phyloP scores from a whole-genome alignment of 108 stramenopile species.

The Mayamaea pseudoterrestris region DNA sequence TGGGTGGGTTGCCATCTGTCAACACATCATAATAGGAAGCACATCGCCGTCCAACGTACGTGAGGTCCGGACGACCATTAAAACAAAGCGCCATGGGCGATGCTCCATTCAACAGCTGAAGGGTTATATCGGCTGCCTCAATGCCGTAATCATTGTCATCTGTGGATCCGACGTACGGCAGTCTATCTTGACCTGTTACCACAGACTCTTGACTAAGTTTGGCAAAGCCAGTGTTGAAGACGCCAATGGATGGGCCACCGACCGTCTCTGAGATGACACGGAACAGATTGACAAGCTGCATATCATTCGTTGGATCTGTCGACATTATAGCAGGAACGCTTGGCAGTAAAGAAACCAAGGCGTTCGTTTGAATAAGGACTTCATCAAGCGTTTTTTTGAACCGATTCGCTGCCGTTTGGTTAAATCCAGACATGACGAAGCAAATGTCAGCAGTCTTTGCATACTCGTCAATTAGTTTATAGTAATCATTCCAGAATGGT shows the following conservation, averaged over 20 bases:
- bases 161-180: constrained; percentile 1
- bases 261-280: neutral
- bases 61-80: constrained; percentile 1
- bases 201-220: neutral
- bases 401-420: neutral
- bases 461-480: neutral
- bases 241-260: neutral
- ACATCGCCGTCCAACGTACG: constrained; percentile 1
- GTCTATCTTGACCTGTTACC: neutral
- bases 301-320: neutral
- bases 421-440: constrained; percentile 3
- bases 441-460: neutral
- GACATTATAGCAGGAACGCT: neutral
- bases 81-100: neutral
- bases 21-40: constrained; percentile 1
- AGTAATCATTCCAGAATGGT: constrained; percentile 1
- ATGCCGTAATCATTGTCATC: constrained; percentile 1
- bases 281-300: neutral
- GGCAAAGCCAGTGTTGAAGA: neutral
- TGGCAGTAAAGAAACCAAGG: neutral
- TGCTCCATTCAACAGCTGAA: neutral
- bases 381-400: neutral
- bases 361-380: neutral
- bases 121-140: neutral
- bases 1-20: too few relatives aligned